phyloP scores from a whole-genome alignment of 176 grass and related monocot genomes.

The Eragrostis nindensis region DNA sequence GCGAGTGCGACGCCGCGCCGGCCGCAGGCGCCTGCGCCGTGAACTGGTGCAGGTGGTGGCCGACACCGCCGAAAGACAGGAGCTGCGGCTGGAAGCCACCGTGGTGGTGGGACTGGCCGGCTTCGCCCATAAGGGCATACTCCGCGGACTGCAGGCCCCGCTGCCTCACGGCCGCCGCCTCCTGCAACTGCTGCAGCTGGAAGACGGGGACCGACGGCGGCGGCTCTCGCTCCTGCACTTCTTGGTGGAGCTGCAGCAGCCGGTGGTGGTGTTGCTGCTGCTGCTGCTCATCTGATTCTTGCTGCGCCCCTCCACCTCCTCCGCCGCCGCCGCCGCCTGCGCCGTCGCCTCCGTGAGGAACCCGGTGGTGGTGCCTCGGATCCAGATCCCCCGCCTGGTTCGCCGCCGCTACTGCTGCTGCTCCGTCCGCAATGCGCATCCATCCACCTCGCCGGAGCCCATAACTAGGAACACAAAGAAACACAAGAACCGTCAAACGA shows the following conservation, averaged over 20 bases:
- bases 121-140: constrained; percentile 82
- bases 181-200: constrained; percentile 57
- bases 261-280: constrained; percentile 37
- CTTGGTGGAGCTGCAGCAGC: constrained; percentile 48
- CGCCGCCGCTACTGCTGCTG: constrained; percentile 45
- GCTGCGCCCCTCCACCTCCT: constrained; percentile 29
- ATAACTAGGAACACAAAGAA: constrained; percentile 56
- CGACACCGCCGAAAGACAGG: constrained; percentile 55
- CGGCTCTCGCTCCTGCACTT: constrained; percentile 43
- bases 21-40: constrained; percentile 36
- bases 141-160: constrained; percentile 59
- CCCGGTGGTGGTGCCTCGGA: constrained; percentile 77
- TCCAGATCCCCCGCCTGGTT: constrained; percentile 85
- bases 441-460: constrained; percentile 84
- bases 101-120: constrained; percentile 50
- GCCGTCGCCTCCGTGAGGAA: constrained; percentile 53
- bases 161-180: constrained; percentile 57
- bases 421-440: constrained; percentile 51
- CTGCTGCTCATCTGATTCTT: constrained; percentile 44
- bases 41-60: constrained; percentile 60
- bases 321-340: constrained; percentile 34
- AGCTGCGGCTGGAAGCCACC: constrained; percentile 54
- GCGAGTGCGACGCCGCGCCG: background rate
- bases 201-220: no score
- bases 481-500: constrained; percentile 8